Percentiles rank a stretch among this genome's conserved stretches.
Evolutionary conservation across 768 basidiomycete species (phyloP).

Genomic region (Serendipita sp.): DNA sequence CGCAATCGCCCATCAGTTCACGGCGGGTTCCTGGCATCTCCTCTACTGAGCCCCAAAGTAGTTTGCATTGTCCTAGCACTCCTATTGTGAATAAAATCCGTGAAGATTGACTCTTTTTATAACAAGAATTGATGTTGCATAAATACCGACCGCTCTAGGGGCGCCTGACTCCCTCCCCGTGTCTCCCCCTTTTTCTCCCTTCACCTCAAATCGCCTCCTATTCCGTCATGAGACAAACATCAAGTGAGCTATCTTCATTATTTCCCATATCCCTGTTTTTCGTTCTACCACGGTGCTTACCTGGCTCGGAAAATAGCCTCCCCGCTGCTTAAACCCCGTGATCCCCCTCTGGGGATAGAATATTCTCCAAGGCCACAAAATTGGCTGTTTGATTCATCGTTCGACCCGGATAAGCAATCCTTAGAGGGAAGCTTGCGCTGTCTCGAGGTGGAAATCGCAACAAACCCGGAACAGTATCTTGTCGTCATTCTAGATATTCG

Average conservation of each 20-base stretch:
- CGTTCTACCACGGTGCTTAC: not conserved
- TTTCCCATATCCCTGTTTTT: not conserved
- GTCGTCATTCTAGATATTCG: not conserved
- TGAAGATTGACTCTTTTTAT: too few relatives aligned
- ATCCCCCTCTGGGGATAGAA: not conserved
- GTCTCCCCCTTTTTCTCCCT: not conserved
- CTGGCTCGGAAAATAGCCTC: not conserved
- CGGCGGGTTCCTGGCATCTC: too few relatives aligned
- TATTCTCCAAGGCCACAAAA: not conserved
- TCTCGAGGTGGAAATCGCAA: not conserved
- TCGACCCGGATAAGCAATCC: not conserved
- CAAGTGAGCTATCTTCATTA: not conserved
- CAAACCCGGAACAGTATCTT: not conserved
- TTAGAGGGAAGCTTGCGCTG: not conserved
- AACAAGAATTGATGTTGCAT: too few relatives aligned
- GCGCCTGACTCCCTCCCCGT: too few relatives aligned
- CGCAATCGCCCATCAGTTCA: too few relatives aligned
- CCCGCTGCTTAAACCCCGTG: not conserved
- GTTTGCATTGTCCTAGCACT: too few relatives aligned
- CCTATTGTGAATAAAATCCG: too few relatives aligned
- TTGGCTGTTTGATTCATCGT: not conserved
- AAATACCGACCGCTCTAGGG: too few relatives aligned
- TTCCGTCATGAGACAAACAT: not conserved
- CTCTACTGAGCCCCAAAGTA: too few relatives aligned
- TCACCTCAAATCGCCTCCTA: not conserved